Evolutionary conservation across 495 filamentous ascomycete genomes (phyloP).

Genomic region (Bombardia bombarda): DNA sequence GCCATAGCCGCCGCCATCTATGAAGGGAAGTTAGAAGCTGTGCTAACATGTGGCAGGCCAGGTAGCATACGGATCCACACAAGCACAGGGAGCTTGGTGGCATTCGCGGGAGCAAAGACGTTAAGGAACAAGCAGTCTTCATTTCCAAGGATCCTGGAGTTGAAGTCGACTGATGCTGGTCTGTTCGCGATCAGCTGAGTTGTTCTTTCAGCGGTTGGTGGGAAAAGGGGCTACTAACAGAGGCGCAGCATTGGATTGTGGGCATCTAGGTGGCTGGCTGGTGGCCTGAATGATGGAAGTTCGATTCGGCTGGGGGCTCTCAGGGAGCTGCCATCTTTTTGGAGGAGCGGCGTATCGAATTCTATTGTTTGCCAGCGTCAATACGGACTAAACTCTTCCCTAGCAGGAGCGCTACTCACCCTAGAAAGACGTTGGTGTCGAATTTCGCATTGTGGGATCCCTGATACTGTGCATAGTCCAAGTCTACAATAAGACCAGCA

Average conservation of each 20-base stretch:
- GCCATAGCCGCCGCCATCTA: constrained; percentile 35
- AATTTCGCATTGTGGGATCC: constrained; percentile 23
- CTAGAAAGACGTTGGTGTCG: constrained; percentile 23
- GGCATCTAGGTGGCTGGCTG: constrained; percentile 22
- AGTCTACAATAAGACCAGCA: constrained; percentile 17
- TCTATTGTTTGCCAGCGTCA: constrained; percentile 4
- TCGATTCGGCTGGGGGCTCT: constrained; percentile 12
- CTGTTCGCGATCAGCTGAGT: constrained; percentile 3
- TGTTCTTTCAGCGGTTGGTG: constrained; percentile 1
- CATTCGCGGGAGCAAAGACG: constrained; percentile 33
- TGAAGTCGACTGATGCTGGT: constrained; percentile 5
- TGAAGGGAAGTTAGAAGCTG: neutral
- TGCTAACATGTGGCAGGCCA: neutral
- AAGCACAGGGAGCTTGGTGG: constrained; percentile 29
- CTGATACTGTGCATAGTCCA: constrained; percentile 28
- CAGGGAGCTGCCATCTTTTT: constrained; percentile 26
- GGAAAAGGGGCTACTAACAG: constrained; percentile 4
- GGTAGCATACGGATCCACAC: constrained; percentile 27
- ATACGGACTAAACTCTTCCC: neutral
- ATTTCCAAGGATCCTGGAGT: constrained; percentile 17
- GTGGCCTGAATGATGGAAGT: constrained; percentile 13
- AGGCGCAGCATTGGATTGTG: constrained; percentile 21
- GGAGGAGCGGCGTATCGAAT: constrained; percentile 30
- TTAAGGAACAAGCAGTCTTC: constrained; percentile 49
- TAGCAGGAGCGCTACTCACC: constrained; percentile 10